These are phyloP conservation scores for Penicillium sp. DNA, from an alignment of 2,329 filamentous ascomycete species.

Conservation along the genomic window DNA sequence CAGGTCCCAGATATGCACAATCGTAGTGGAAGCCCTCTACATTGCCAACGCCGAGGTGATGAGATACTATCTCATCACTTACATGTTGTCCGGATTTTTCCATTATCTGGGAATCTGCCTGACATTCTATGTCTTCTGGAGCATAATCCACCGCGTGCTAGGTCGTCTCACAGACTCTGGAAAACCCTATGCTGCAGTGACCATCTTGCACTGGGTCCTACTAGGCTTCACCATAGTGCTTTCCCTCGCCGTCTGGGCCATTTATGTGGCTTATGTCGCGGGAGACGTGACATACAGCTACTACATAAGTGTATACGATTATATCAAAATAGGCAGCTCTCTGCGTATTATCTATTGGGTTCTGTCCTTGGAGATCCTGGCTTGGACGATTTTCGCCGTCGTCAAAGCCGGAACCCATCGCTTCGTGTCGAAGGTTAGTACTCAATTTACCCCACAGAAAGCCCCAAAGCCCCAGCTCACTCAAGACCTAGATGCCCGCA, in stretches of 20 bases:
- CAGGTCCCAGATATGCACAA: slow-evolving; percentile 10
- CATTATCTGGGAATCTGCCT: slow-evolving; percentile 10
- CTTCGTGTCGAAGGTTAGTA: slow-evolving; percentile 20
- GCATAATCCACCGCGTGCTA: slow-evolving; percentile 20
- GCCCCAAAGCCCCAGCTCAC: background rate
- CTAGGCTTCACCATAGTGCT: slow-evolving; percentile 11
- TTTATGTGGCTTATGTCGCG: slow-evolving; percentile 15
- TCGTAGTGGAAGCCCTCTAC: slow-evolving; percentile 17
- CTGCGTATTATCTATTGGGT: slow-evolving; percentile 19
- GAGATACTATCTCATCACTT: slow-evolving; percentile 21
- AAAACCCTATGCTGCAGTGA: slow-evolving; percentile 15
- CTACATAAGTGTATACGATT: background rate
- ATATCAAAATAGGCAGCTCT: slow-evolving; percentile 9
- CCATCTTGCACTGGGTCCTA: slow-evolving; percentile 18
- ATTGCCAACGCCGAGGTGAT: slow-evolving; percentile 18
- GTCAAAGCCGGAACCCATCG: slow-evolving; percentile 15
- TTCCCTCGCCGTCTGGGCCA: slow-evolving; percentile 14
- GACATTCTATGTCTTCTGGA: slow-evolving; percentile 23
- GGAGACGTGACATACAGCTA: background rate
- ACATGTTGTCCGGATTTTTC: slow-evolving; percentile 24
- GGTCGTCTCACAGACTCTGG: slow-evolving; percentile 16
- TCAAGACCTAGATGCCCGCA: slow-evolving; percentile 10
- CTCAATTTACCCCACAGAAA: background rate
- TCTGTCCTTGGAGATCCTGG: slow-evolving; percentile 23
- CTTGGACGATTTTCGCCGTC: slow-evolving; percentile 19